A percentile compares a stretch with the other conserved stretches of the same genome.
phyloP scores from a whole-genome alignment of 495 filamentous ascomycete genomes.

The Aspergillus saccharolyticus region DNA sequence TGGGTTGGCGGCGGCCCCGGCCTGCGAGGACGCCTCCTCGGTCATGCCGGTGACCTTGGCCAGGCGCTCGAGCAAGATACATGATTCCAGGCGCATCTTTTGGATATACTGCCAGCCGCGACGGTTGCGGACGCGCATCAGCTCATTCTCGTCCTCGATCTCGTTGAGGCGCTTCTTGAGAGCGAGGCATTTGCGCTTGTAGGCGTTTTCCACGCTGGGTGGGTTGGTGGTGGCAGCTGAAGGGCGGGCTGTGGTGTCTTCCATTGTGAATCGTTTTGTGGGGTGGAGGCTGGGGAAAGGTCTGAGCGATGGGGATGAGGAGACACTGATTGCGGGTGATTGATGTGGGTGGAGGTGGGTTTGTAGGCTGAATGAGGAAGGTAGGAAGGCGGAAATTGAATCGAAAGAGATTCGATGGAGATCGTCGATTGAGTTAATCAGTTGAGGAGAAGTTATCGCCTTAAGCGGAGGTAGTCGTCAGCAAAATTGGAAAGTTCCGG shows the following conservation, averaged over 20 bases:
- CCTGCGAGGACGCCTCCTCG: conserved; percentile 33
- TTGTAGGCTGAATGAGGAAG: not conserved
- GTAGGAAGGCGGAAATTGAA: not conserved
- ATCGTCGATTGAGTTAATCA: not conserved
- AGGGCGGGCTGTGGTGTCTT: conserved; percentile 20
- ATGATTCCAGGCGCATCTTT: conserved; percentile 83
- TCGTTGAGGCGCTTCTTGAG: conserved; percentile 86
- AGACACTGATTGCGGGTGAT: not conserved
- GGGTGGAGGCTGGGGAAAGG: not conserved
- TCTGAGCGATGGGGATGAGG: no score
- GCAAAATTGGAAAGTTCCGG: not conserved
- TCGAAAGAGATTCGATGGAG: not conserved
- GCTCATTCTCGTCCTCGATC: conserved; percentile 83
- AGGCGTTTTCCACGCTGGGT: conserved; percentile 91
- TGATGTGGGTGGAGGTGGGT: not conserved
- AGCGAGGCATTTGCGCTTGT: conserved; percentile 94
- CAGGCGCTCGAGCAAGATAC: conserved; percentile 87
- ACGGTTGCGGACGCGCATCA: conserved; percentile 68
- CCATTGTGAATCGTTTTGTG: conserved; percentile 27
- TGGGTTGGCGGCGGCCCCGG: conserved; percentile 29
- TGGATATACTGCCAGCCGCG: conserved; percentile 77
- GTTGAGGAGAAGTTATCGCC: not conserved
- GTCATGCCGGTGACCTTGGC: conserved; percentile 76
- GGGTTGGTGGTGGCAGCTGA: conserved; percentile 48
- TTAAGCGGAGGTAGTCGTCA: not conserved